Conservation (phyloP, 768 basidiomycete species). For the Fomitopsis serialis region DNA sequence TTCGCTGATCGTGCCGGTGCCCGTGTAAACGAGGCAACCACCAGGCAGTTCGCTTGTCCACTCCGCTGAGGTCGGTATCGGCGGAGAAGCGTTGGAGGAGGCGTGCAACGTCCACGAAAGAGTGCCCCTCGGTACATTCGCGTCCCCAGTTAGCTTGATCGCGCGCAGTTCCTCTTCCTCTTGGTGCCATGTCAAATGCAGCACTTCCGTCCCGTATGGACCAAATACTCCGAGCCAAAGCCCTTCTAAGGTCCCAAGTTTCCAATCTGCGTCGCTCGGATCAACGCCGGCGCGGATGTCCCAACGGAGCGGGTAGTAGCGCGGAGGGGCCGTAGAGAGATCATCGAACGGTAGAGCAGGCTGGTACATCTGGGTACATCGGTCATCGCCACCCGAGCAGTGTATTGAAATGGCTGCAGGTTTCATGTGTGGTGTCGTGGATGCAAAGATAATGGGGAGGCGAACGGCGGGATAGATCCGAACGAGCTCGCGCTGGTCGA, state of each 20-base stretch:
- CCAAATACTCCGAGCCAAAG: conserved; percentile 16
- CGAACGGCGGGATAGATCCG: conserved; percentile 13
- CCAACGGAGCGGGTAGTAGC: conserved; percentile 14
- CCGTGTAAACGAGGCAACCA: not conserved
- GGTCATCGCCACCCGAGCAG: not conserved
- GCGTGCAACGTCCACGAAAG: conserved; percentile 9
- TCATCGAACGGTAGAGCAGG: conserved; percentile 3
- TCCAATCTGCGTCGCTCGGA: conserved; percentile 5
- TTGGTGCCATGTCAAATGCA: not conserved
- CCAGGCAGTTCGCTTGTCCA: not conserved
- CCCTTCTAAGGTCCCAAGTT: conserved; percentile 5
- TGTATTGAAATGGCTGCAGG: conserved; percentile 12
- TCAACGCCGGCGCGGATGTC: not conserved
- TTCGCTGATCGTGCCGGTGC: conserved; percentile 8
- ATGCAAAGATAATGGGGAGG: conserved; percentile 11
- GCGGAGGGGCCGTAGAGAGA: conserved; percentile 7
- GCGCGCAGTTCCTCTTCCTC: conserved; percentile 5
- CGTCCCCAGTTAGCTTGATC: conserved; percentile 16
- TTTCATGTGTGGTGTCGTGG: conserved; percentile 2
- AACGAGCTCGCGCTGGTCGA: conserved; percentile 7
- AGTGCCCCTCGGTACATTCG: conserved; percentile 14
- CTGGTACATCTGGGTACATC: conserved; percentile 1
- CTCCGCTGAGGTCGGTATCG: not conserved
- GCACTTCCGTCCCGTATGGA: conserved; percentile 10
- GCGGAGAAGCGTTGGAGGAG: not conserved